Evolutionary conservation across 768 basidiomycete species (phyloP), one percentile per base, ranked within the genome.

Genomic region (Hygrocybe punicea): DNA sequence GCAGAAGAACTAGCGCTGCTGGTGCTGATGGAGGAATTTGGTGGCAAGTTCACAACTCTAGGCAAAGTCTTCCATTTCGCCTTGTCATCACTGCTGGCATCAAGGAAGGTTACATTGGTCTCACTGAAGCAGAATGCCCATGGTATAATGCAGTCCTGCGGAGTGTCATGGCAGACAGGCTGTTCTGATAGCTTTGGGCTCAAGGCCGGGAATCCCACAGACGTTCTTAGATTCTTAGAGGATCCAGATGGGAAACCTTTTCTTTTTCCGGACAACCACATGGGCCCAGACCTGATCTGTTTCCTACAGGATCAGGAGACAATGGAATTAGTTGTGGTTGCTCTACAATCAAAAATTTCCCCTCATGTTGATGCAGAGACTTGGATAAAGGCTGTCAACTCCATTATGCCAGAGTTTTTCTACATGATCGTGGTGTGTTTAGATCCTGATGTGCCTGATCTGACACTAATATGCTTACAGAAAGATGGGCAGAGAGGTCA

Each of bases 281-380:
- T 51, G 56, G 56, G 51, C 17, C 51, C 59, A 1, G 51, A 60
- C 23, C 48, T 60, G 19, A 21, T 57, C 29, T 51, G 39, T 16
- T 60, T 52, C 55, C 24, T 60, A 46, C 55, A 59, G 56, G 58
- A 59, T 36, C 35, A 44, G 55, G 54, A 59, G 46, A 59, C 45
- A 19, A 49, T 39, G 16, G 54, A 56, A 33, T 48, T 56, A 23
- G 55, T 59, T 45, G 2, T 40, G 56, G 6, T 25, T 34, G 25
- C 29, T 14, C n/a, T 49, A 17, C 58, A 57, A 60, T 10, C 5
- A 14, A 60, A 53, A 51, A 44, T 16, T 23, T 19, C 14, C 13
- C 19, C 19, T 17, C 13, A 48, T 3, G 13, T 48, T 48, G 14
- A 29, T 29, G 14, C 25, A 29, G 24, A 21, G 47, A 48, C 47